Percentiles rank a stretch among this genome's conserved stretches.
phyloP scores from a whole-genome alignment of 139 green algal genomes.

The Penium margaritaceum region DNA sequence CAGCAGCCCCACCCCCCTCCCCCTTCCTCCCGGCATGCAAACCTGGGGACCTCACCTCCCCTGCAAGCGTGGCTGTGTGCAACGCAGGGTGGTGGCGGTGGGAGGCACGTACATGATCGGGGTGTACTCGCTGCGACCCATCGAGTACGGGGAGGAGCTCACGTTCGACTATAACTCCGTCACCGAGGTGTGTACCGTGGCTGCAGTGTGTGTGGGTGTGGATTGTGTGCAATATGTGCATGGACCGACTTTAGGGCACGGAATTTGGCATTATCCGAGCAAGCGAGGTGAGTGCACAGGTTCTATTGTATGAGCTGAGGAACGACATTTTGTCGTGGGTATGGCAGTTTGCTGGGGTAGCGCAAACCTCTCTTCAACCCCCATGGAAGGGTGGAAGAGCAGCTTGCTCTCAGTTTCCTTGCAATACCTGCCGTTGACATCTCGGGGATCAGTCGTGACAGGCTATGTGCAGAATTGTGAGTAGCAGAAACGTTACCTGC shows the following conservation, averaged over 20 bases:
- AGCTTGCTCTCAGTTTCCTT: too few relatives aligned
- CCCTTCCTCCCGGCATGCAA: too few relatives aligned
- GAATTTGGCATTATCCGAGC: neutral
- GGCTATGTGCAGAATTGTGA: too few relatives aligned
- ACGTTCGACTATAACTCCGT: conserved; percentile 48
- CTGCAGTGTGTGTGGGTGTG: neutral
- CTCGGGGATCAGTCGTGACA: too few relatives aligned
- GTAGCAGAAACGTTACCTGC: too few relatives aligned
- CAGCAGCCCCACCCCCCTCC: too few relatives aligned
- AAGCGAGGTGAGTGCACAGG: too few relatives aligned
- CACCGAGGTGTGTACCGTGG: conserved; percentile 25
- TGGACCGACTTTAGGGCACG: neutral
- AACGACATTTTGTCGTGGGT: neutral
- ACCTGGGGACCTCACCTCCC: too few relatives aligned
- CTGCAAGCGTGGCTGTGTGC: too few relatives aligned
- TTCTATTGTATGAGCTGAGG: too few relatives aligned
- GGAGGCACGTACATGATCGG: conserved; percentile 45
- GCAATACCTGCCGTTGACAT: too few relatives aligned
- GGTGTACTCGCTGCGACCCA: conserved; percentile 36
- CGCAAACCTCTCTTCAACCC: neutral
- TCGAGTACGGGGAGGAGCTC: conserved; percentile 44
- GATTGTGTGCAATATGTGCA: neutral
- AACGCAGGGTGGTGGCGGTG: conserved; percentile 38
- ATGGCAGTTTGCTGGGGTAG: neutral
- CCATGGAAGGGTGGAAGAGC: too few relatives aligned